phyloP scores from a whole-genome alignment of 176 grass and related monocot genomes.

The Bonia amplexicaulis region DNA sequence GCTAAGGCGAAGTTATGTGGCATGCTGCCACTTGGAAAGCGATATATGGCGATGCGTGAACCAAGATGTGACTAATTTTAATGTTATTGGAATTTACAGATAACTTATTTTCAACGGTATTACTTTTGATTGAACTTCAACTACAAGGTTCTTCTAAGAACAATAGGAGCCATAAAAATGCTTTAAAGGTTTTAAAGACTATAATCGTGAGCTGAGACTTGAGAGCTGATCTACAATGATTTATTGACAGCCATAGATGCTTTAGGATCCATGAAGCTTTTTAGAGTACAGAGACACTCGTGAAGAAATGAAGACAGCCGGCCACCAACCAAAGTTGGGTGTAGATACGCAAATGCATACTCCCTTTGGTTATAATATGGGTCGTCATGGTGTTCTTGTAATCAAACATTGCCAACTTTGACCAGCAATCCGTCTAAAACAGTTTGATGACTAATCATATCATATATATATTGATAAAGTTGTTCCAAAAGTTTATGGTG shows the following conservation, averaged over 20 bases:
- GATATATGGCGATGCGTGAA: background rate
- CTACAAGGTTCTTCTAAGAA: background rate
- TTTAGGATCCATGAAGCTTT: background rate
- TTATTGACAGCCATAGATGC: background rate
- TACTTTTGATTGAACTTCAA: background rate
- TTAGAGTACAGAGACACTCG: background rate
- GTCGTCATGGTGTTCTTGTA: background rate
- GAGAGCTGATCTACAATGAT: background rate
- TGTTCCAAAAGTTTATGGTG: background rate
- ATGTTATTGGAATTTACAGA: background rate
- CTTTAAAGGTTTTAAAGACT: background rate
- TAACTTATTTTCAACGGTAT: background rate
- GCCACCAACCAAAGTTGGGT: constrained; percentile 6
- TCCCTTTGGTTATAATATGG: background rate
- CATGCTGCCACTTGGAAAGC: background rate
- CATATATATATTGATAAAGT: background rate
- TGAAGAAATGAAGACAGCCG: background rate
- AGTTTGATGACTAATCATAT: constrained; percentile 12
- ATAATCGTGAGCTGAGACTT: too few species aligned
- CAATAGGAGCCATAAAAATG: background rate
- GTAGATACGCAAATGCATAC: background rate
- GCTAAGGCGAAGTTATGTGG: constrained; percentile 8
- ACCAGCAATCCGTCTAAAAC: background rate
- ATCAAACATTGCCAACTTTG: background rate
- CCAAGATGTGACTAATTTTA: background rate